phyloP scores from a whole-genome alignment of 1,139 yeast species.

The Suhomyces ambrosiae region DNA sequence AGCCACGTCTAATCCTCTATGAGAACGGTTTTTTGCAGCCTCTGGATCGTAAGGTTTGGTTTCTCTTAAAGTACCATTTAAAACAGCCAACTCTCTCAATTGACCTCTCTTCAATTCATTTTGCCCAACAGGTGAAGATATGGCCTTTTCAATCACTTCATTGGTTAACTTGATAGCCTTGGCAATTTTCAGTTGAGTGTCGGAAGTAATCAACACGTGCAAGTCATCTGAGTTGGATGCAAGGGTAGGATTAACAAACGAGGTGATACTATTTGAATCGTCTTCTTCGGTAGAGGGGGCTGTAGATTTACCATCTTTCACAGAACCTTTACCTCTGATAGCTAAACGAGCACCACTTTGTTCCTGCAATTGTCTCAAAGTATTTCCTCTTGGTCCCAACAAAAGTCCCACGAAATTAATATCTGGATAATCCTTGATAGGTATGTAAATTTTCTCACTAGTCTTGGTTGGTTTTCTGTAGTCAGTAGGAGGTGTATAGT shows the following conservation, averaged over 20 bases:
- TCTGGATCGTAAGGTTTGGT: slow-evolving; percentile 71
- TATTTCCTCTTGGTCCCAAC: slow-evolving; percentile 95
- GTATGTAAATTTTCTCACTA: slow-evolving; percentile 80
- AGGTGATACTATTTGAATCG: slow-evolving; percentile 20
- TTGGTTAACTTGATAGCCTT: slow-evolving; percentile 77
- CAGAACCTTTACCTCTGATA: slow-evolving; percentile 92
- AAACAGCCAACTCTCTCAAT: slow-evolving; percentile 84
- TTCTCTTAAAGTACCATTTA: slow-evolving; percentile 92
- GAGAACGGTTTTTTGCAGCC: slow-evolving; percentile 43
- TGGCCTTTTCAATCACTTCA: slow-evolving; percentile 77
- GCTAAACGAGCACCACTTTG: slow-evolving; percentile 86
- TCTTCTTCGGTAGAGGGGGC: slow-evolving; percentile 37
- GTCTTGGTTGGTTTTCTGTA: slow-evolving; percentile 72
- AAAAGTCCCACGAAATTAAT: slow-evolving; percentile 90
- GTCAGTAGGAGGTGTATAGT: slow-evolving; percentile 78
- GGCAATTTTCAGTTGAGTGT: slow-evolving; percentile 73
- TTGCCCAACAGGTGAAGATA: slow-evolving; percentile 88
- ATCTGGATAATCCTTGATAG: slow-evolving; percentile 85
- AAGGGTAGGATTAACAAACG: slow-evolving; percentile 28
- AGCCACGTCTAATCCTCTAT: slow-evolving; percentile 52
- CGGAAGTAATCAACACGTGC: slow-evolving; percentile 88
- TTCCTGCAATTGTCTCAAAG: slow-evolving; percentile 76
- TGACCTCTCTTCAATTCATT: slow-evolving; percentile 91
- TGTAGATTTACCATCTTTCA: slow-evolving; percentile 79
- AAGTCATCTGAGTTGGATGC: slow-evolving; percentile 61